Base-by-base conservation (phyloP, 1,284 basidiomycete genomes). In the Melampsora americana region DNA sequence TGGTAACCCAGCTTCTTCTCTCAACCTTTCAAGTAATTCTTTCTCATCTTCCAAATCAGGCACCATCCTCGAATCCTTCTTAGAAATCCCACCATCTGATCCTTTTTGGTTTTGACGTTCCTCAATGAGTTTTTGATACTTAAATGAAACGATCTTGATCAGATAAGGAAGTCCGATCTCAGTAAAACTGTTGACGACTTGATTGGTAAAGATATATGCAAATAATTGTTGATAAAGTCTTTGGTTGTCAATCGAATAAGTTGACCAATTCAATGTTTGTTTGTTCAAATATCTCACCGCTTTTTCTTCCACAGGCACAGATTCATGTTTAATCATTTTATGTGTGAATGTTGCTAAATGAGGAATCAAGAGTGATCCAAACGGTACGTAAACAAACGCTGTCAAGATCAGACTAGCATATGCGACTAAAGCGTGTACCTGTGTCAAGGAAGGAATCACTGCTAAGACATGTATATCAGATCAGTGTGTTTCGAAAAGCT, bases 161-260 rank as follows among this genome's bases (percentile, higher is more conserved):
- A 95, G 82, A 80, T 87, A 95, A 0, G 95, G 95, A 20, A 98
- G 83, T 0, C 90, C 91, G 67, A 95, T 85, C 82, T 98, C 95
- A 69, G 88, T 85, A 82, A 95, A 90, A 0, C 90, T 90, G 80
- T 91, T 89, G 79, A 93, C 84, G 20, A 89, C 87, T 85, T 98
- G 95, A 80, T 92, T 93, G 23, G 95, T 98, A 2, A 98, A 93
- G 46, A 90, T 91, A 82, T 91, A 92, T 16, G 95, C 94, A 82
- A 97, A 97, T 86, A 99, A 90, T 85, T 98, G 93, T 66, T 90
- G 89, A 83, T 91, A 88, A 78, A 99, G 86, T 69, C 95, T 86
- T 26, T 81, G 86, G n/a, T 85, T 82, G 78, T 86, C 86, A 85
- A 78, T 85, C 18, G 80, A 70, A 14, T 66, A 72, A 26, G 79